Conservation (phyloP, 306 rosid species). For the Acacia melanoxylon region DNA sequence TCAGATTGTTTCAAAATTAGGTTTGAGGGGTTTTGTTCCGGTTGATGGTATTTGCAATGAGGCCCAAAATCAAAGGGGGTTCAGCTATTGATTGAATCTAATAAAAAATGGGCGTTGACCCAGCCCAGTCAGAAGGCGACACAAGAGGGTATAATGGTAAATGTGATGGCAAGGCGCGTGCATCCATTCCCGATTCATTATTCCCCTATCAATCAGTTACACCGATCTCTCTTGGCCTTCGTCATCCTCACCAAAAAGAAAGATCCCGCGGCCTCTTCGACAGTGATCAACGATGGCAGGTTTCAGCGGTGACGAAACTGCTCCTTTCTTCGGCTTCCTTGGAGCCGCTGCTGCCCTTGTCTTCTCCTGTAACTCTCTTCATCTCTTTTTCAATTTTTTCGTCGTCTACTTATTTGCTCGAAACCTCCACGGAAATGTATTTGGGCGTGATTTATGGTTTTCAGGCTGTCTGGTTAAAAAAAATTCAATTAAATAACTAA, state of each 20-base stretch:
- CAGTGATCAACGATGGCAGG: slow-evolving; percentile 29
- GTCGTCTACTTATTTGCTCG: not conserved
- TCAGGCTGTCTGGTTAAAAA: not conserved
- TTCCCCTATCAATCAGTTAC: not conserved
- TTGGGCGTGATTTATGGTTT: not conserved
- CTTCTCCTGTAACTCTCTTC: slow-evolving; percentile 54
- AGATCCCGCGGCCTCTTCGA: not conserved
- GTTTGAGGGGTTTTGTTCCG: no score
- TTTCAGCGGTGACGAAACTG: slow-evolving; percentile 83
- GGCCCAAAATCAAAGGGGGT: not conserved
- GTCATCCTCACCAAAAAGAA: not conserved
- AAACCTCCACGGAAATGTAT: not conserved
- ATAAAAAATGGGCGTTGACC: no score
- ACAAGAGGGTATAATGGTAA: not conserved
- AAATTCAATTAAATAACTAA: not conserved
- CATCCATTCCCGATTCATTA: not conserved
- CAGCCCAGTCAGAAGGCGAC: no score
- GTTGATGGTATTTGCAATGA: not conserved
- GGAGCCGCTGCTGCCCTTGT: slow-evolving; percentile 81
- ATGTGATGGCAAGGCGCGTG: not conserved
- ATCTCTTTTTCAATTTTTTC: not conserved
- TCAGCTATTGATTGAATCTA: no score
- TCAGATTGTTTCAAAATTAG: no score
- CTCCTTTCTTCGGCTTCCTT: slow-evolving; percentile 85
- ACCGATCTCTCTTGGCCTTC: not conserved